Evolutionary conservation across 2,329 filamentous ascomycete species (phyloP), one percentile per base, ranked within the genome.

Genomic region (Ceratocystiopsis brevicomis): DNA sequence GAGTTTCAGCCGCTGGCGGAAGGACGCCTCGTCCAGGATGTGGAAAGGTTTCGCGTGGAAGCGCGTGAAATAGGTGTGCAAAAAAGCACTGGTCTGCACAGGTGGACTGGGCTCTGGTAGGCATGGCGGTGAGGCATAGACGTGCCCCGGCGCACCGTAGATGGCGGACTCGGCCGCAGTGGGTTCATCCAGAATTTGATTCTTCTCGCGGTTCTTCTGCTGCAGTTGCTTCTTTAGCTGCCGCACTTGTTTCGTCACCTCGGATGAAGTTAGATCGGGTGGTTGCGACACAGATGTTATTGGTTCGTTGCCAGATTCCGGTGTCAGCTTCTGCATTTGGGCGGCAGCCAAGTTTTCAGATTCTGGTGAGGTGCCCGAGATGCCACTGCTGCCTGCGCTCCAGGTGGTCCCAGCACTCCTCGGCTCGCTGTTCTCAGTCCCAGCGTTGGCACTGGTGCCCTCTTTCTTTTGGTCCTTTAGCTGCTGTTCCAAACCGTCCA

Each of bases 1-100:
- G 11, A 76, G 60, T 51, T 82, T 78, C 48, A 85, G 61, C 19
- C 77, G 69, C 58, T 87, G 81, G 44, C 84, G 70, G 11, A 81
- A 77, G 0, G 71, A 74, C 0, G 76, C 66, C 58, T 93, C 84
- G 54, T 92, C 83, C 4, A 93, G 65, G 42, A 92, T 78, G 53
- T 82, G 76, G 51, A 81, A 90, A 1, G 84, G 82, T 54, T 86
- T 88, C 41, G 78, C 80, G 56, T 93, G 84, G 36, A 87, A 74
- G 41, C 81, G 73, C 18, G 68, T 63, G 56, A 93, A 92, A 57
- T 87, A 93, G 6, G 78, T 79, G 53, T 92, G 79, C 30, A 92
- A 63, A 25, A 86, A 63, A 1, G 69, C 62, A 53, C 82, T 76
- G 1, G 71, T 67, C 41, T 73, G 67, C 15, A 74, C 61, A 2